Base-by-base conservation (phyloP, 2,329 filamentous ascomycete species). In the Clonostachys sp. region DNA sequence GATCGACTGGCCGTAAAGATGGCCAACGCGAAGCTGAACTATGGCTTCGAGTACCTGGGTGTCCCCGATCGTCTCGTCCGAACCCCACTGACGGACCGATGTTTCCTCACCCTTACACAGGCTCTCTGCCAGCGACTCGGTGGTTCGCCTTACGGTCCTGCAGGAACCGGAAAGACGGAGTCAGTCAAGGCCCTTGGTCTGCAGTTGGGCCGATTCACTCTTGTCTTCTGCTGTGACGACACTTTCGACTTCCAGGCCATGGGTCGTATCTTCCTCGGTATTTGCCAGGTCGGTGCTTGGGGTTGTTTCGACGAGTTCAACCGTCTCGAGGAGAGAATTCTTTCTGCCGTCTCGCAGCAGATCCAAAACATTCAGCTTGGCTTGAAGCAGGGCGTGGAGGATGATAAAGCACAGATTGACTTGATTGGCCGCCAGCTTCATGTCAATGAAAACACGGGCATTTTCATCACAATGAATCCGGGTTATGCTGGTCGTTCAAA, bases 231-330 rank as follows among this genome's bases (percentile, higher is more conserved):
- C 67, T 99, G 94, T 73, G 94, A 99, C 63, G 94, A 99, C 68
- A 99, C 94, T 1, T 99, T 99, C 60, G 94, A 99, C 67, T 99
- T 97, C 77, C 94, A 99, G 62, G 94, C 94, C 45, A 99, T 99
- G 94, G 95, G 95, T 13, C 89, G 94, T 57, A 99, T 99, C 58
- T 99, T 99, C 80, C 78, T 99, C 35, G 94, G 94, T 78, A 95
- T 99, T 52, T 99, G 95, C 65, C 94, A 99, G 66, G 94, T 99
- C 43, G 94, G 94, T 65, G 94, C 94, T 5, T 99, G 94, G 94
- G 95, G 95, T 60, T 99, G 94, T 74, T 99, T 99, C 68, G 94
- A 99, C 62, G 94, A 99, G 73, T 99, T 99, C 77, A 99, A 99
- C 70, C 89, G 94, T 79, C 77, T 99, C 17, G 94, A 99, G 61